Evolutionary conservation across 2,329 filamentous ascomycete species (phyloP).

Genomic region (Cladosporium halotolerans): DNA sequence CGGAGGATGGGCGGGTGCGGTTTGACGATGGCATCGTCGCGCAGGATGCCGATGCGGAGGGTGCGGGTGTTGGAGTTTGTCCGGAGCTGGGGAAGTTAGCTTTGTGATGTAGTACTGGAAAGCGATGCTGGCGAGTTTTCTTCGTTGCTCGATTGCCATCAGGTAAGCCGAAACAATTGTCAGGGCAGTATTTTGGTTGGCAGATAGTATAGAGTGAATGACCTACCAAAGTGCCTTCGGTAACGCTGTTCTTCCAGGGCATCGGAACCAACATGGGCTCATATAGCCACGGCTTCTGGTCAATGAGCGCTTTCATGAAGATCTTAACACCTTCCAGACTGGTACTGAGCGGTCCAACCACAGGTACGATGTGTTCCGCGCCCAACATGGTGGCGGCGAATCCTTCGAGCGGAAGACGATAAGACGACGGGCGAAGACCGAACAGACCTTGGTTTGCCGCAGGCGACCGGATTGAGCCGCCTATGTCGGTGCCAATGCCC

Average conservation of each 20-base stretch:
- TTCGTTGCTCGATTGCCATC: too few relatives aligned
- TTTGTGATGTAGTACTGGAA: neutral
- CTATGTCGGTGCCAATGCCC: constrained; percentile 50
- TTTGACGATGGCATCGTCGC: constrained; percentile 57
- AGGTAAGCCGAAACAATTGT: too few relatives aligned
- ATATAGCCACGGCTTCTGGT: constrained; percentile 48
- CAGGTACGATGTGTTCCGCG: constrained; percentile 42
- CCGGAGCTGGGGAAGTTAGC: constrained; percentile 32
- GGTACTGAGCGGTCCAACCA: constrained; percentile 51
- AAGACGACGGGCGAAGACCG: constrained; percentile 41
- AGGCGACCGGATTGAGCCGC: constrained; percentile 44
- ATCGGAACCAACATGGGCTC: constrained; percentile 56
- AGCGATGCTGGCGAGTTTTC: constrained; percentile 11
- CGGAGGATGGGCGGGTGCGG: constrained; percentile 61
- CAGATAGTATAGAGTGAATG: neutral
- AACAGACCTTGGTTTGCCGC: constrained; percentile 44
- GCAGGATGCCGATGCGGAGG: constrained; percentile 53
- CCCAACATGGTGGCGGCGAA: constrained; percentile 40
- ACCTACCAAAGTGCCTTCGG: constrained; percentile 15
- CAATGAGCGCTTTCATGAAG: constrained; percentile 49
- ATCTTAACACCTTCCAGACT: constrained; percentile 47
- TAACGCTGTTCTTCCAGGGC: constrained; percentile 41
- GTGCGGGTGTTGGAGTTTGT: neutral
- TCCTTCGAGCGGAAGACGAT: constrained; percentile 24
- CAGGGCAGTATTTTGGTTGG: neutral